Evolutionary conservation across 1,139 yeast species (phyloP).

Genomic region (Suhomyces choctaworum): DNA sequence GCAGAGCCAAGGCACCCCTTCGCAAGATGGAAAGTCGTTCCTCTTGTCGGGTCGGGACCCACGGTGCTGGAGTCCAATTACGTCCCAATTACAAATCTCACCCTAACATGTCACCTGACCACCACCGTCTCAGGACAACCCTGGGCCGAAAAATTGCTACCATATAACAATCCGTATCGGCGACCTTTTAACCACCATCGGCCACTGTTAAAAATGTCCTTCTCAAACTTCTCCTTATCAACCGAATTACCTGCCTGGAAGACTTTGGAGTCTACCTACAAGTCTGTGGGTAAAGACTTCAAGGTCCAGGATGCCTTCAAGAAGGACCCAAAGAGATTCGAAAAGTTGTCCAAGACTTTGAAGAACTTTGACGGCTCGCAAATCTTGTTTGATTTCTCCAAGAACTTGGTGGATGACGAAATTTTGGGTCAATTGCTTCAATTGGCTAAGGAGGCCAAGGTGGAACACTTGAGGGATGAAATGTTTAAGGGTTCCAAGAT

Average conservation of each 20-base stretch:
- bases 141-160: conserved; percentile 10
- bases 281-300: conserved; percentile 64
- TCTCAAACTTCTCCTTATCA: conserved; percentile 60
- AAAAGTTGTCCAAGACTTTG: conserved; percentile 74
- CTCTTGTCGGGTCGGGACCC: too few relatives aligned
- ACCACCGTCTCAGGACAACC: conserved; percentile 5
- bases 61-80: neutral
- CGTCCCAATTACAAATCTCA: neutral
- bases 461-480: conserved; percentile 82
- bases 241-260: conserved; percentile 85
- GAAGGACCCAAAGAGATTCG: conserved; percentile 71
- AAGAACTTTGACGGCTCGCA: conserved; percentile 81
- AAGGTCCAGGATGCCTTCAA: conserved; percentile 77
- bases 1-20: too few relatives aligned
- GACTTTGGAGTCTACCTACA: conserved; percentile 68
- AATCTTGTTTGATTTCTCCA: conserved; percentile 91
- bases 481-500: conserved; percentile 93
- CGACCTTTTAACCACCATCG: neutral
- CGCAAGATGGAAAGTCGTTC: too few relatives aligned
- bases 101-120: conserved; percentile 1
- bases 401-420: conserved; percentile 87
- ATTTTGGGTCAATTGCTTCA: conserved; percentile 63
- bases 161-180: neutral
- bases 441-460: conserved; percentile 88
- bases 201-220: conserved; percentile 25